Evolutionary conservation across 306 rosid genomes (phyloP).

Genomic region (Casuarina glauca): DNA sequence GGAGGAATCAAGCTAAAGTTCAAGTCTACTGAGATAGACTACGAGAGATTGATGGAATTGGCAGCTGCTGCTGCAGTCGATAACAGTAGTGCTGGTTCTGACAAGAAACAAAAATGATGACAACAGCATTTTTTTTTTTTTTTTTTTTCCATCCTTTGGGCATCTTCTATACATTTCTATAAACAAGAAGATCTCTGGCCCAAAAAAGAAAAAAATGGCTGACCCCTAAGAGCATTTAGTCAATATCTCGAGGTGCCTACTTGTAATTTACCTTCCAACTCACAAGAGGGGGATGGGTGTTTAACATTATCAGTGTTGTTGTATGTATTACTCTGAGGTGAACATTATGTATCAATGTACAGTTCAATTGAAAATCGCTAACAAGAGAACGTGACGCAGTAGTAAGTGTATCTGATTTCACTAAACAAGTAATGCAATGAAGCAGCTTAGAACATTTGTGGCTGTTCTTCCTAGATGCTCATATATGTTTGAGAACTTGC

Average conservation of each 20-base stretch:
- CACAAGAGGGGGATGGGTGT: constrained; percentile 23
- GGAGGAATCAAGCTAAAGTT: constrained; percentile 79
- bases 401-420: background rate
- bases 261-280: constrained; percentile 24
- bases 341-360: constrained; percentile 39
- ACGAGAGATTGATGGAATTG: constrained; percentile 54
- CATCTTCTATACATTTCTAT: background rate
- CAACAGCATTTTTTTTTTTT: background rate
- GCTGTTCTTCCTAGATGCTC: background rate
- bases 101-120: constrained; percentile 40
- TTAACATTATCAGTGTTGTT: constrained; percentile 19
- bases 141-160: background rate
- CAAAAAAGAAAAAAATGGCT: constrained; percentile 1
- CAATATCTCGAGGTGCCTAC: constrained; percentile 24
- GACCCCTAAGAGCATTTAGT: constrained; percentile 8
- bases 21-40: constrained; percentile 48
- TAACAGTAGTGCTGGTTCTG: constrained; percentile 27
- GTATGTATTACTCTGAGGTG: constrained; percentile 28
- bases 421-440: too few relatives aligned
- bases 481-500: too few relatives aligned
- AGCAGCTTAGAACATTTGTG: background rate
- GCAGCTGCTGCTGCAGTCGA: constrained; percentile 39
- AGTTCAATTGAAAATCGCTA: constrained; percentile 28
- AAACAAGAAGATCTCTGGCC: background rate
- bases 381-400: constrained; percentile 19